These are phyloP conservation scores for Pyricularia pennisetigena DNA, from an alignment of 2,329 filamentous ascomycete genomes.

Conservation along the genomic window DNA sequence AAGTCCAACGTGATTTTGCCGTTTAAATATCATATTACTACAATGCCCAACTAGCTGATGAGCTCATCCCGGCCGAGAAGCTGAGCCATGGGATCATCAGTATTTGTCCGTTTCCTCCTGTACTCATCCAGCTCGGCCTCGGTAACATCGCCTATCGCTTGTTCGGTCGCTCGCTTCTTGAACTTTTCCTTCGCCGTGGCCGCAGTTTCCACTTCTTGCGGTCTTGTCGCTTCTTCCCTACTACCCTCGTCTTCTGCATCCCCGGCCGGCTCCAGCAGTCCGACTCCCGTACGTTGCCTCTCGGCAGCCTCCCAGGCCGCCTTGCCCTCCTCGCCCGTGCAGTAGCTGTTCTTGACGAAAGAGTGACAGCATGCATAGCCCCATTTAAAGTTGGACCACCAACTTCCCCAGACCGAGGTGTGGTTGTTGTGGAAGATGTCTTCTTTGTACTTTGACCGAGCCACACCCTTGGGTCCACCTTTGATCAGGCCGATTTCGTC, in stretches of 20 bases:
- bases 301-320: conserved; percentile 71
- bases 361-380: conserved; percentile 95
- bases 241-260: not conserved
- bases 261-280: conserved; percentile 1
- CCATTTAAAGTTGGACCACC: conserved; percentile 95
- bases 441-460: conserved; percentile 86
- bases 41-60: conserved; percentile 17
- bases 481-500: conserved; percentile 86
- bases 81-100: conserved; percentile 80
- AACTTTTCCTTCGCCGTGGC: conserved; percentile 9
- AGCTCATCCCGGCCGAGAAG: conserved; percentile 66
- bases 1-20: not conserved
- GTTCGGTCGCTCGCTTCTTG: conserved; percentile 66
- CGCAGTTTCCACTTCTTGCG: conserved; percentile 3
- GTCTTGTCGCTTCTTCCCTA: not conserved
- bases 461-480: conserved; percentile 64
- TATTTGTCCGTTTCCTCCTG: conserved; percentile 61
- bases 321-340: conserved; percentile 84
- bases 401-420: conserved; percentile 87
- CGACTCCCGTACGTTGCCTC: conserved; percentile 37
- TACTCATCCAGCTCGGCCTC: conserved; percentile 85
- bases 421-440: conserved; percentile 88
- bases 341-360: conserved; percentile 91
- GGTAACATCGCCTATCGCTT: conserved; percentile 67
- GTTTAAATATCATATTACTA: not conserved